Percentiles rank a stretch among this genome's conserved stretches.
phyloP scores from a whole-genome alignment of 768 basidiomycete genomes.

The Dioszegia hungarica region DNA sequence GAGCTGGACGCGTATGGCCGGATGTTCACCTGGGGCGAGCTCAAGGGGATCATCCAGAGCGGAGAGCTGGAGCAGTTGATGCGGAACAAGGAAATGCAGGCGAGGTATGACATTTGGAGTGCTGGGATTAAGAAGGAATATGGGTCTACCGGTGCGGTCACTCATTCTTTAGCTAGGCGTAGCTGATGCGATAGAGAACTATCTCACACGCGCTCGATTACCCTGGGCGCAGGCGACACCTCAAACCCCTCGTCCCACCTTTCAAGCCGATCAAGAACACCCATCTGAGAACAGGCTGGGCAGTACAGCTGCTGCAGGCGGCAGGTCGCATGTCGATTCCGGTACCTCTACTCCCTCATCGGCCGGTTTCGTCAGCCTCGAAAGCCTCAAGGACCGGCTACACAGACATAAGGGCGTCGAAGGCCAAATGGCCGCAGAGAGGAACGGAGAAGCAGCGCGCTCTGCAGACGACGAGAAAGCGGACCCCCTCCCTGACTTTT shows the following conservation, averaged over 20 bases:
- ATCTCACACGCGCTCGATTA: slow-evolving; percentile 37
- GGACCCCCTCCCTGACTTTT: slow-evolving; percentile 12
- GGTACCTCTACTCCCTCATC: slow-evolving; percentile 30
- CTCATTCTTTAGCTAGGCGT: neutral
- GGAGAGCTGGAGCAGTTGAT: slow-evolving; percentile 31
- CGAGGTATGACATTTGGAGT: slow-evolving; percentile 40
- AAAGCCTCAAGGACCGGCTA: slow-evolving; percentile 9
- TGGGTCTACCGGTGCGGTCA: slow-evolving; percentile 38
- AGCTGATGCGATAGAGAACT: slow-evolving; percentile 27
- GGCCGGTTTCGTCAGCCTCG: slow-evolving; percentile 28
- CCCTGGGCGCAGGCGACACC: slow-evolving; percentile 25
- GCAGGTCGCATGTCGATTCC: neutral
- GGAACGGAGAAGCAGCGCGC: neutral
- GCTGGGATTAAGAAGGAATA: slow-evolving; percentile 30
- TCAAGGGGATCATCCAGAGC: slow-evolving; percentile 32
- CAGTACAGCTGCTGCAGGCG: neutral
- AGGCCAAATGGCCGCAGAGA: neutral
- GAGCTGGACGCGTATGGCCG: slow-evolving; percentile 44
- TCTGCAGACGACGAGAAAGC: slow-evolving; percentile 12
- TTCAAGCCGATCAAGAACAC: neutral
- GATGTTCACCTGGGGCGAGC: slow-evolving; percentile 45
- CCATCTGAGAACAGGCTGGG: too few species aligned
- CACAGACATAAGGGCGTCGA: neutral
- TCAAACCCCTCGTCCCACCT: slow-evolving; percentile 6
- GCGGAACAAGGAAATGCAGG: slow-evolving; percentile 37